These are phyloP conservation scores for Hyaloperonospora brassicae DNA, from an alignment of 352 stramenopile genomes.

Conservation along the genomic window DNA sequence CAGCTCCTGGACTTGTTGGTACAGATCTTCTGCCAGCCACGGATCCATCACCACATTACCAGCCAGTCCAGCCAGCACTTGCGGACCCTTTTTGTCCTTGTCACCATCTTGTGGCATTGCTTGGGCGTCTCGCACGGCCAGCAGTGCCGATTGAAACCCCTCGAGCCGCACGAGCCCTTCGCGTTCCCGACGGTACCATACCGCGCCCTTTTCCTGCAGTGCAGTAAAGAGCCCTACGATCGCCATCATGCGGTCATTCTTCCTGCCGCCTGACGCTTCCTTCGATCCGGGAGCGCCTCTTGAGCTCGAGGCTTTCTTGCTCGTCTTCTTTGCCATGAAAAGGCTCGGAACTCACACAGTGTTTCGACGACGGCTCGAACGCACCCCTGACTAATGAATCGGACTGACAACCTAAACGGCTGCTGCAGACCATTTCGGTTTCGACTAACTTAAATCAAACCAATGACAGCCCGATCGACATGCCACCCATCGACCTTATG, in stretches of 20 bases:
- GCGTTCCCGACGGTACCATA: slow-evolving; percentile 58
- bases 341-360: neutral
- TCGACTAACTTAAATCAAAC: neutral
- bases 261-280: neutral
- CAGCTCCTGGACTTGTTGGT: slow-evolving; percentile 47
- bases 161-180: slow-evolving; percentile 61
- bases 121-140: slow-evolving; percentile 29
- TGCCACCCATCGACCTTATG: too few relatives aligned
- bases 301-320: slow-evolving; percentile 12
- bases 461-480: too few relatives aligned
- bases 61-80: slow-evolving; percentile 22
- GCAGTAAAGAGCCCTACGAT: slow-evolving; percentile 27
- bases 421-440: too few relatives aligned
- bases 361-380: too few relatives aligned
- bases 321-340: slow-evolving; percentile 41
- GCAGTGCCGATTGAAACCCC: slow-evolving; percentile 54
- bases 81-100: slow-evolving; percentile 4
- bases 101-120: neutral
- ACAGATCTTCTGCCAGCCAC: slow-evolving; percentile 61
- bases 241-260: neutral
- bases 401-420: too few relatives aligned
- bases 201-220: slow-evolving; percentile 34
- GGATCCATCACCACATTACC: slow-evolving; percentile 47
- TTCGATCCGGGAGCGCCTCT: slow-evolving; percentile 1
- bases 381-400: too few relatives aligned